Evolutionary conservation across 1,139 yeast genomes (phyloP).

Genomic region (Petasospora fabianii): DNA sequence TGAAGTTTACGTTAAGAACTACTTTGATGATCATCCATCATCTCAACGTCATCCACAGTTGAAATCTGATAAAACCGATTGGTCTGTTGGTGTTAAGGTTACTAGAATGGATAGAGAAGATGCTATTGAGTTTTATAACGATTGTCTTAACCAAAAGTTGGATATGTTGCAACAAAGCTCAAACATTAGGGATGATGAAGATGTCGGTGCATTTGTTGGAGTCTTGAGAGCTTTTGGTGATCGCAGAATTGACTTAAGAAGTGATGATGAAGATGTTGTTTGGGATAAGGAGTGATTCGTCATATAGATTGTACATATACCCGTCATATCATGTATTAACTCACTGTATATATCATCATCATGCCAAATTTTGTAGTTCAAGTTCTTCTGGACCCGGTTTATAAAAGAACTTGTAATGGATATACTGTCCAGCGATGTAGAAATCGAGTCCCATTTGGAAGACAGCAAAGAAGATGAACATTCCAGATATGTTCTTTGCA

Average conservation of each 20-base stretch:
- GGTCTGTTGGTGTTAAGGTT: slow-evolving; percentile 24
- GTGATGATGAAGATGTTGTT: slow-evolving; percentile 5
- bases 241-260: slow-evolving; percentile 28
- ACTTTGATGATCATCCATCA: slow-evolving; percentile 16
- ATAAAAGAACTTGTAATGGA: slow-evolving; percentile 47
- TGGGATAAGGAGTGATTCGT: slow-evolving; percentile 24
- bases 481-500: slow-evolving; percentile 60
- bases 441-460: slow-evolving; percentile 79
- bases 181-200: slow-evolving; percentile 23
- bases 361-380: slow-evolving; percentile 22
- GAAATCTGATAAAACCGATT: slow-evolving; percentile 25
- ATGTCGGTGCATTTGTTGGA: slow-evolving; percentile 30
- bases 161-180: slow-evolving; percentile 21
- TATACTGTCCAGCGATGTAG: slow-evolving; percentile 70
- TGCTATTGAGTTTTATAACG: slow-evolving; percentile 18
- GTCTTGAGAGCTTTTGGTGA: slow-evolving; percentile 36
- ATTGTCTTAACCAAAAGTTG: slow-evolving; percentile 23
- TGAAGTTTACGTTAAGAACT: slow-evolving; percentile 22
- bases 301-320: not conserved
- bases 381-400: slow-evolving; percentile 18
- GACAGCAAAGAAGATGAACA: slow-evolving; percentile 74
- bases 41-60: slow-evolving; percentile 27
- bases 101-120: slow-evolving; percentile 16
- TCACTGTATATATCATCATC: not conserved
- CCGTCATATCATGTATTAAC: not conserved